Evolutionary conservation across 495 filamentous ascomycete genomes (phyloP).

Genomic region (Lindgomyces ingoldianus): DNA sequence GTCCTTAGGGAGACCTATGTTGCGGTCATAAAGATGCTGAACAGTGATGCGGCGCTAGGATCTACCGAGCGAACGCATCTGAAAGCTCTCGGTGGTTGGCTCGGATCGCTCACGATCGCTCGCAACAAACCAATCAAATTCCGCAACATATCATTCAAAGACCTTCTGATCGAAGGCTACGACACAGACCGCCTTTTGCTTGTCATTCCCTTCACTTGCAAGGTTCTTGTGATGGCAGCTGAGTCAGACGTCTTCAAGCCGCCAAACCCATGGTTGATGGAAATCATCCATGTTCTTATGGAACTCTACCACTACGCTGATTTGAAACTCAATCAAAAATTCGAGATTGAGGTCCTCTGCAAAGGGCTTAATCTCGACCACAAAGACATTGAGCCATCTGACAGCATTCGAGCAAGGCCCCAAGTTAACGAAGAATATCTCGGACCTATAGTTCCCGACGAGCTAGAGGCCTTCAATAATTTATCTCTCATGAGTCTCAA

Average conservation of each 20-base stretch:
- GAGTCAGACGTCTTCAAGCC: slow-evolving; percentile 87
- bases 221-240: slow-evolving; percentile 81
- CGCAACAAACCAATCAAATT: slow-evolving; percentile 95
- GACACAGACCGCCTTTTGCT: slow-evolving; percentile 86
- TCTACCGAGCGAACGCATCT: slow-evolving; percentile 80
- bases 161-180: slow-evolving; percentile 87
- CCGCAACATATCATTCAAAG: slow-evolving; percentile 94
- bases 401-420: slow-evolving; percentile 72
- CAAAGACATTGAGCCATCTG: slow-evolving; percentile 80
- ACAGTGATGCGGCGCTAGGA: slow-evolving; percentile 73
- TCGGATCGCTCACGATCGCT: slow-evolving; percentile 90
- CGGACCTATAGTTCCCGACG: slow-evolving; percentile 60
- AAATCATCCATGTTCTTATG: slow-evolving; percentile 81
- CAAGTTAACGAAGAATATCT: slow-evolving; percentile 58
- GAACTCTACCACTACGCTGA: slow-evolving; percentile 93
- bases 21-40: slow-evolving; percentile 79
- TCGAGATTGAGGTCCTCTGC: slow-evolving; percentile 96
- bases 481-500: slow-evolving; percentile 71
- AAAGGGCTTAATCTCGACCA: slow-evolving; percentile 86
- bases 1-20: slow-evolving; percentile 92
- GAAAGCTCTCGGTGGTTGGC: slow-evolving; percentile 89
- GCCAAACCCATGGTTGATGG: slow-evolving; percentile 96
- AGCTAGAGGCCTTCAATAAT: slow-evolving; percentile 72
- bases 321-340: slow-evolving; percentile 91
- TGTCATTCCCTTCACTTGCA: slow-evolving; percentile 95